Percentiles rank a stretch among this genome's conserved stretches.
phyloP scores from a whole-genome alignment of 371 early-diverging fungal species.

The Parasitella parasitica region DNA sequence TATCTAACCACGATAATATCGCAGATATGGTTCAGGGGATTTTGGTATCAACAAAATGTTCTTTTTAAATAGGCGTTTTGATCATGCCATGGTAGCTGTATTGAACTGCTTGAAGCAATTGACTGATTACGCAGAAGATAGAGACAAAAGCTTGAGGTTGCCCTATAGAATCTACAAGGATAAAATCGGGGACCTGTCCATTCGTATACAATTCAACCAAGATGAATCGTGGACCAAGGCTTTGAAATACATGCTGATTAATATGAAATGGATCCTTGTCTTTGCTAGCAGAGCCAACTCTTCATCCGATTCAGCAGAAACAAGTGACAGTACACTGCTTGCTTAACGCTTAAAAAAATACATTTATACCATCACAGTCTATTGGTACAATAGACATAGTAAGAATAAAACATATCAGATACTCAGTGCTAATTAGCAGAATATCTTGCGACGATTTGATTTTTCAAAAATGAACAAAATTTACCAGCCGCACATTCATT shows the following conservation, averaged over 20 bases:
- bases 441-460: no score
- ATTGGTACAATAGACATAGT: no score
- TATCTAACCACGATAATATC: not conserved
- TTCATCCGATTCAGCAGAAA: conserved; percentile 11
- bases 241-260: conserved; percentile 82
- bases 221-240: conserved; percentile 93
- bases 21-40: conserved; percentile 86
- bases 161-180: conserved; percentile 92
- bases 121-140: conserved; percentile 74
- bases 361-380: no score
- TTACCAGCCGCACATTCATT: no score
- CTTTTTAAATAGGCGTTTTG: conserved; percentile 80
- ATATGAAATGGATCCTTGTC: conserved; percentile 84
- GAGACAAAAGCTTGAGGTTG: conserved; percentile 72
- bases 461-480: no score
- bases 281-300: conserved; percentile 60
- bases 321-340: not conserved
- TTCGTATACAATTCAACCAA: conserved; percentile 83
- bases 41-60: conserved; percentile 82
- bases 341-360: no score
- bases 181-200: conserved; percentile 83
- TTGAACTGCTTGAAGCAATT: conserved; percentile 88
- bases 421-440: no score
- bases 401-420: no score
- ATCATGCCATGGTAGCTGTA: conserved; percentile 87